Base-by-base conservation (phyloP, 495 filamentous ascomycete species). In the Chaetomium fimeti region DNA sequence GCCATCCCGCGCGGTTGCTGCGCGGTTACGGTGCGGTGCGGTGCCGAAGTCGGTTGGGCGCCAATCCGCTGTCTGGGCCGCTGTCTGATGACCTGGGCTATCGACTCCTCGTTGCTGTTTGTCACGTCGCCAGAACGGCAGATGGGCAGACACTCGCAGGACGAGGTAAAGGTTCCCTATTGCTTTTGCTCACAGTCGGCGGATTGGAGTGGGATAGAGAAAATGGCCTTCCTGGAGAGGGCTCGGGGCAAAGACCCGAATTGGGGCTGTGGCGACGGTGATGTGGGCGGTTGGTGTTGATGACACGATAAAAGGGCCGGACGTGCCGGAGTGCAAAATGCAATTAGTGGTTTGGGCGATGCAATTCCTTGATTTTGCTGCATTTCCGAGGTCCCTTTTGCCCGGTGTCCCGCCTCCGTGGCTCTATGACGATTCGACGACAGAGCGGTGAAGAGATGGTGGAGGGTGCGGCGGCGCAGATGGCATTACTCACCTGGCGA, bases 401-500 rank as follows among this genome's bases (percentile, higher is more conserved):
- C 54, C 36, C 54, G 11, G 12, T 28, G 18, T 18, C 18, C 40
- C 32, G n/a, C 13, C 16, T 47, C 18, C 24, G 12, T 43, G 40
- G 18, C 25, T 29, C 42, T 13, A 60, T 60, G 42, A 32, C 57
- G 45, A 60, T 25, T 18, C 11, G 43, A 60, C 11, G 27, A 60
- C 2, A 40, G 7, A 22, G 58, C 43, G 28, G 28, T 32, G 45
- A 5, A 22, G 58, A 8, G n/a, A 49, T 20, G 27, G n/a, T 20
- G 27, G 42, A 48, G 45, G 43, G 28, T 28, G n/a, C 20, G 38
- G 2, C 38, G 38, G 18, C 32, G 52, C 25, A 36, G 61, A 27
- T 63, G 53, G 53, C 42, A 49, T 57, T 57, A 48, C 61, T 63
- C 61, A 63, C 61, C 61, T 63, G 60, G 53, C 22, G 12, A 22